phyloP scores from a whole-genome alignment of 2,329 filamentous ascomycete genomes.

The Seiridium unicorne region DNA sequence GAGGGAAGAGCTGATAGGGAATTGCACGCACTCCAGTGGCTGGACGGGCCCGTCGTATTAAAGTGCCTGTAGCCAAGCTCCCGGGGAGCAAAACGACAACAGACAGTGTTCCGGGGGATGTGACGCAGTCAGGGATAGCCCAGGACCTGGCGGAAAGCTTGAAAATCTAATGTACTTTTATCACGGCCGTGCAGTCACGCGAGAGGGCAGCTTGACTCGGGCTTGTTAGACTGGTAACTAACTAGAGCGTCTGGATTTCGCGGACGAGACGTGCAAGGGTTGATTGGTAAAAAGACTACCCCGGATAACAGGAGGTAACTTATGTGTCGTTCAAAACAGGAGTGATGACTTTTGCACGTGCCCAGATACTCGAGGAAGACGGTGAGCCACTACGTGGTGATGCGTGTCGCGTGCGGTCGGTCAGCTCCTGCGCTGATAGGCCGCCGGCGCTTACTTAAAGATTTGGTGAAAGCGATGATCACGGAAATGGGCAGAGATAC shows the following conservation, averaged over 20 bases:
- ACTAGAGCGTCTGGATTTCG: background rate
- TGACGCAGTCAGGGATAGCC: constrained; percentile 7
- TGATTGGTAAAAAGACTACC: background rate
- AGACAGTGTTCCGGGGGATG: background rate
- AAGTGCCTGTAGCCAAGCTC: background rate
- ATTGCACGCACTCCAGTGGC: background rate
- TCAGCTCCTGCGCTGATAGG: constrained; percentile 5
- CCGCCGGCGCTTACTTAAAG: constrained; percentile 4
- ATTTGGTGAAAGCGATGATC: constrained; percentile 8
- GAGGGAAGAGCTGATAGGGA: constrained; percentile 5
- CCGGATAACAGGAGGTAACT: too few relatives aligned
- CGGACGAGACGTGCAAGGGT: background rate
- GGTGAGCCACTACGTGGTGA: background rate
- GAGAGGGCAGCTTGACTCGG: constrained; percentile 1
- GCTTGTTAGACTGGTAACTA: background rate
- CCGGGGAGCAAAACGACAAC: background rate
- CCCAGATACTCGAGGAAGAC: background rate
- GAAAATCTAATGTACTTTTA: background rate
- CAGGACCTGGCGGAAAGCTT: background rate
- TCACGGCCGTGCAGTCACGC: background rate
- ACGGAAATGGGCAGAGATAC: background rate
- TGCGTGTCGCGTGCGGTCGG: background rate
- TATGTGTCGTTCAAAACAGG: background rate
- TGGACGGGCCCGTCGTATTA: background rate
- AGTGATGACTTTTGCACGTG: background rate